Conservation (phyloP, 1,139 yeast species). For the Yarrowia galli region DNA sequence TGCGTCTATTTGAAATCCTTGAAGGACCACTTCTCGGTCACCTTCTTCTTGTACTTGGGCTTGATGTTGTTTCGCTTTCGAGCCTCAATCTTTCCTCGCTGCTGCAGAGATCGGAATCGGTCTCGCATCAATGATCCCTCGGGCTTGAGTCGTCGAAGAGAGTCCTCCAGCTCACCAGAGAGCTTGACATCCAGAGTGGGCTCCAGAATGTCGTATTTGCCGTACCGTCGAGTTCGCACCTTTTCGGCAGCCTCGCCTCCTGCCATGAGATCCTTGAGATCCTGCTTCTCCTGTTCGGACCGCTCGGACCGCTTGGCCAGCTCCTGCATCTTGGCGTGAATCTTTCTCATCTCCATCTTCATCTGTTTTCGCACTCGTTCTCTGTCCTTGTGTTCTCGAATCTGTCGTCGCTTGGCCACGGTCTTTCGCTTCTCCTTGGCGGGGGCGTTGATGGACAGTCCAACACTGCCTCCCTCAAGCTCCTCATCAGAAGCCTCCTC, state of each 20-base stretch:
- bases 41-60: constrained; percentile 69
- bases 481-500: constrained; percentile 44
- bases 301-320: constrained; percentile 43
- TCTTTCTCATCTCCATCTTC: constrained; percentile 49
- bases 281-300: constrained; percentile 43
- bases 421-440: constrained; percentile 77
- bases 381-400: constrained; percentile 69
- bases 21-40: constrained; percentile 91
- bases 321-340: constrained; percentile 45
- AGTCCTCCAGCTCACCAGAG: constrained; percentile 85
- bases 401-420: constrained; percentile 74
- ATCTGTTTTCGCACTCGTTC: constrained; percentile 63
- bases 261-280: constrained; percentile 41
- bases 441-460: constrained; percentile 74
- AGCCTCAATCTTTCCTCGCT: constrained; percentile 85
- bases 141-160: constrained; percentile 82
- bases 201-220: constrained; percentile 65
- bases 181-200: constrained; percentile 83
- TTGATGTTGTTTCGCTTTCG: constrained; percentile 74
- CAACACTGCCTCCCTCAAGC: constrained; percentile 48
- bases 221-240: constrained; percentile 48
- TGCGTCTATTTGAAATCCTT: constrained; percentile 64
- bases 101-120: constrained; percentile 80
- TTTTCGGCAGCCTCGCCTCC: constrained; percentile 44
- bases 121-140: constrained; percentile 90